These are phyloP conservation scores for Aspergillus ibericus DNA, from an alignment of 2,329 filamentous ascomycete species.

Conservation along the genomic window DNA sequence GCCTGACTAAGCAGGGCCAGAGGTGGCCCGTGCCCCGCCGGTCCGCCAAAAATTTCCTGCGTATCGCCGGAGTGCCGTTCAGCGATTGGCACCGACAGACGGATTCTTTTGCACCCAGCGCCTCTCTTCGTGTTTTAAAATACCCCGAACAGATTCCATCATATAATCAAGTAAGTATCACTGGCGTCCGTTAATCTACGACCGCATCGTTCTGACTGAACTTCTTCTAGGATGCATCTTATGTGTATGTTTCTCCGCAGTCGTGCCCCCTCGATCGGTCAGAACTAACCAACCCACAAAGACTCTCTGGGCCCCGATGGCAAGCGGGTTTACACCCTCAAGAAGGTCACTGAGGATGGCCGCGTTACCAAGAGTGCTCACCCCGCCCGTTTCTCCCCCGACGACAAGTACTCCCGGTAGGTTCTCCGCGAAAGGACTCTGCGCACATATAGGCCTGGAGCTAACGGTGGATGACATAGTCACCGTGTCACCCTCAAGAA, in stretches of 20 bases:
- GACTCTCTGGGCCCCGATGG: constrained; percentile 80
- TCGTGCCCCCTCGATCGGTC: constrained; percentile 1
- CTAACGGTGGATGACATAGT: constrained; percentile 45
- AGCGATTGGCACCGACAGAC: neutral
- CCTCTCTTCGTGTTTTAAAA: neutral
- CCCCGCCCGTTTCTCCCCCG: constrained; percentile 92
- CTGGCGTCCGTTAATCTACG: neutral
- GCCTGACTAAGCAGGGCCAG: constrained; percentile 19
- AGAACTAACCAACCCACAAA: constrained; percentile 37
- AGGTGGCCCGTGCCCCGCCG: constrained; percentile 14
- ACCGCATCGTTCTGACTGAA: constrained; percentile 12
- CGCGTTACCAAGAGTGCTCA: constrained; percentile 95
- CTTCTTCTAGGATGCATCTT: constrained; percentile 40
- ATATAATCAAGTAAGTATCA: constrained; percentile 28
- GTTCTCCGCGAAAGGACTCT: constrained; percentile 15
- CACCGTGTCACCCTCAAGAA: constrained; percentile 95
- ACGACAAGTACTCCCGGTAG: constrained; percentile 92
- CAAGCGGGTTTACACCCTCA: constrained; percentile 91
- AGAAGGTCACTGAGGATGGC: constrained; percentile 69
- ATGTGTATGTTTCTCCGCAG: constrained; percentile 34
- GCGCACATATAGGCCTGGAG: neutral
- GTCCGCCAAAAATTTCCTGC: constrained; percentile 19
- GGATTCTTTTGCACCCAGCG: neutral
- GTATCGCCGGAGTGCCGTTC: constrained; percentile 9
- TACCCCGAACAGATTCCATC: neutral